These are phyloP conservation scores for Verticillium dahliae DNA, from an alignment of 2,329 filamentous ascomycete genomes.

Conservation along the genomic window DNA sequence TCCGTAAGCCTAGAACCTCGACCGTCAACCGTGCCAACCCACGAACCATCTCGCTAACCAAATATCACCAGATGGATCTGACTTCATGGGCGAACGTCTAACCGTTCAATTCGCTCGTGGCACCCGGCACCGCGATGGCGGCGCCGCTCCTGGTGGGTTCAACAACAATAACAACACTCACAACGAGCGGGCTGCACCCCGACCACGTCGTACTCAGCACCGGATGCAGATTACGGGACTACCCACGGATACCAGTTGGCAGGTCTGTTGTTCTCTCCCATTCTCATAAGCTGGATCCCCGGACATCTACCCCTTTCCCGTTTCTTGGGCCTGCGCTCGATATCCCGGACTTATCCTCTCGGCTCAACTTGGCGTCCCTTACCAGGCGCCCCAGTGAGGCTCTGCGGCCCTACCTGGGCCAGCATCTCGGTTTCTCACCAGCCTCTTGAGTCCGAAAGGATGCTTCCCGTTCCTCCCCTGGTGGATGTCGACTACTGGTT, in stretches of 20 bases:
- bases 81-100: slow-evolving; percentile 95
- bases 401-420: not conserved
- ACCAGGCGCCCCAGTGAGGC: not conserved
- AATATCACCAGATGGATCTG: slow-evolving; percentile 71
- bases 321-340: not conserved
- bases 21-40: not conserved
- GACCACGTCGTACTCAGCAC: slow-evolving; percentile 88
- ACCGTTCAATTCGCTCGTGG: slow-evolving; percentile 98
- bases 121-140: slow-evolving; percentile 48
- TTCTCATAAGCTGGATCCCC: slow-evolving; percentile 24
- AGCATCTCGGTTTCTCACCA: not conserved
- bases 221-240: slow-evolving; percentile 98
- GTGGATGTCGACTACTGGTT: slow-evolving; percentile 27
- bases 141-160: slow-evolving; percentile 21
- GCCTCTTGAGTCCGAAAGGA: slow-evolving; percentile 5
- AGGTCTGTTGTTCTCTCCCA: slow-evolving; percentile 79
- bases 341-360: not conserved
- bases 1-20: slow-evolving; percentile 37
- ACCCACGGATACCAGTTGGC: slow-evolving; percentile 98
- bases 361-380: not conserved
- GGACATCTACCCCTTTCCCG: slow-evolving; percentile 1
- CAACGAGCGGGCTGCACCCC: slow-evolving; percentile 52
- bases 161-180: not conserved
- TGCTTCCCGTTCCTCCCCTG: slow-evolving; percentile 23
- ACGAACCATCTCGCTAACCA: slow-evolving; percentile 10